Evolutionary conservation across 192 early-diverging fungal genomes (phyloP), one percentile per base, ranked within the genome.

Genomic region (Umbelopsis isabellina): DNA sequence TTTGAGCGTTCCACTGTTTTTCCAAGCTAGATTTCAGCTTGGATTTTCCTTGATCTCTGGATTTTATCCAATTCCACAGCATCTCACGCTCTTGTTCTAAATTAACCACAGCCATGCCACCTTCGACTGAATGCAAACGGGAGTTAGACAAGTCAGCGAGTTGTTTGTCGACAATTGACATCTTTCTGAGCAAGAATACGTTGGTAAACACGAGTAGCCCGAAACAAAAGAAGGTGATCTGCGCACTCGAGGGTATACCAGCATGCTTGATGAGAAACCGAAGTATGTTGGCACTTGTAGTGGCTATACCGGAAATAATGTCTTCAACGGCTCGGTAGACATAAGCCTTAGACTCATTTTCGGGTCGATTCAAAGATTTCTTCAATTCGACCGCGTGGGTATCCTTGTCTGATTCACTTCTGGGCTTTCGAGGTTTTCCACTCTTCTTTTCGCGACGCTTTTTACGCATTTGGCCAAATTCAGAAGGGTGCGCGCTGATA

Each of bases 401-500:
- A 37, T 61, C 27, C 13, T 30, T 2, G 30, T 16, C 55, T 61
- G 27, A 4, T 61, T 30, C 30, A 16, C 12, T 12, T 35, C 13
- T 61, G 0, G 25, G 4, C 55, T 61, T 61, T 61, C 55, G 25
- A 35, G 25, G n/a, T 50, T 49, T 71, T 23, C 51, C 53, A 22
- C n/a, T 71, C 1, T 20, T 51, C 69, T 71, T 71, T 16, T 51
- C 45, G 23, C 69, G 69, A 2, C 58, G 41, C 11, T 46, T 58
- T 33, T 58, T 49, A 30, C 67, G 51, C 7, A 25, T 51, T 52
- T 44, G 50, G 37, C 52, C 41, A 45, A 83, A 87, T 25, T 76
- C 70, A 21, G 58, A 70, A 16, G 75, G 79, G 72, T 82, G 74
- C 21, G 58, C 51, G 15, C 77, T 80, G 72, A 85, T 79, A 67